These are phyloP conservation scores for Trypanosoma platydactyli DNA, from an alignment of 208 protist genomes.

Conservation along the genomic window DNA sequence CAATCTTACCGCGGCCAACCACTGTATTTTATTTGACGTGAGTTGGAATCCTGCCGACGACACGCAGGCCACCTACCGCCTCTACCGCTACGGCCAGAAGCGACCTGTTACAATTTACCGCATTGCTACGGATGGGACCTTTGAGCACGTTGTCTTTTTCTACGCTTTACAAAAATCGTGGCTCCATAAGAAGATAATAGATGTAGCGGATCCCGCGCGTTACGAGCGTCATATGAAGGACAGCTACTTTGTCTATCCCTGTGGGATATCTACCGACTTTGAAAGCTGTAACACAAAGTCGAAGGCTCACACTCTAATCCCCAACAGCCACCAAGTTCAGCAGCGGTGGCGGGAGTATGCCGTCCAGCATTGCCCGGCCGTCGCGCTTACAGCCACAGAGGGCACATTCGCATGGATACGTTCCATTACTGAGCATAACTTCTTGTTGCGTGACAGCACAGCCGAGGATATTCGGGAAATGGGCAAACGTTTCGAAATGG, in stretches of 20 bases:
- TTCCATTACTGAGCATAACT: constrained; percentile 59
- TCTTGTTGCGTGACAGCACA: constrained; percentile 67
- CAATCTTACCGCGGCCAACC: constrained; percentile 90
- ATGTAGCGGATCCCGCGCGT: constrained; percentile 70
- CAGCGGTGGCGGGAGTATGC: constrained; percentile 26
- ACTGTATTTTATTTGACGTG: constrained; percentile 95
- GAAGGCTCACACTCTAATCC: constrained; percentile 6
- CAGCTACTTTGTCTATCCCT: constrained; percentile 80
- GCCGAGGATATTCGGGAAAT: constrained; percentile 65
- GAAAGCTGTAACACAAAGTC: background rate
- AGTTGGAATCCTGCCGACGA: constrained; percentile 92
- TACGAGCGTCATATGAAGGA: constrained; percentile 71
- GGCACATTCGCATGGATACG: constrained; percentile 32
- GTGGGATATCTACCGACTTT: constrained; percentile 41
- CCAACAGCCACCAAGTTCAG: constrained; percentile 24
- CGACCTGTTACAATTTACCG: constrained; percentile 91
- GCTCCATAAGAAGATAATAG: constrained; percentile 84
- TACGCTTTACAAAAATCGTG: constrained; percentile 85
- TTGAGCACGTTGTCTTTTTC: constrained; percentile 92
- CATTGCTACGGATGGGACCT: constrained; percentile 88
- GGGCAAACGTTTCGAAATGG: constrained; percentile 49
- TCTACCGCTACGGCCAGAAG: constrained; percentile 94
- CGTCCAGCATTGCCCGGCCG: constrained; percentile 12
- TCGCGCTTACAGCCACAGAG: constrained; percentile 15
- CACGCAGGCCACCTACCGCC: constrained; percentile 92